Percentiles rank a stretch among this genome's conserved stretches.
These are phyloP conservation scores for Moniliophthora roreri DNA, from an alignment of 1,284 basidiomycete species.

Conservation along the genomic window DNA sequence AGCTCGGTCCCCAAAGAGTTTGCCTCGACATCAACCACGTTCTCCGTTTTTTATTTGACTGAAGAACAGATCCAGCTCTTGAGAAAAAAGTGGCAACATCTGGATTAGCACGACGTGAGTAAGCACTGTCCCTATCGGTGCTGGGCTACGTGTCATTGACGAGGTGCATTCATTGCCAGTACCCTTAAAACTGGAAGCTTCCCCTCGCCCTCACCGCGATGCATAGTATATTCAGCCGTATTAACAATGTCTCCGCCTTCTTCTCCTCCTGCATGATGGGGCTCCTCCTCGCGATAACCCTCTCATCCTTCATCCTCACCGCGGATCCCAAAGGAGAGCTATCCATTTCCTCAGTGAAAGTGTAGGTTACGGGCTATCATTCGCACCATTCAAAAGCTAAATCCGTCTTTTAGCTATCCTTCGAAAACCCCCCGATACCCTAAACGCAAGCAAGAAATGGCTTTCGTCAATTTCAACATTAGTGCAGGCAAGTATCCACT, in stretches of 20 bases:
- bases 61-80: no score
- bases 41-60: no score
- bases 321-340: conserved; percentile 59
- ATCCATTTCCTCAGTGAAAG: conserved; percentile 62
- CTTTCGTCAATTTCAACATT: conserved; percentile 77
- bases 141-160: no score
- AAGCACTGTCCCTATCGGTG: no score
- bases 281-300: conserved; percentile 71
- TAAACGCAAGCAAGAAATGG: conserved; percentile 64
- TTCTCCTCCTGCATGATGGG: conserved; percentile 79
- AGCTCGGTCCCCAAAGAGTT: no score
- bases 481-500: conserved; percentile 59
- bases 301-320: conserved; percentile 68
- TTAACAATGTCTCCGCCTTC: conserved; percentile 74
- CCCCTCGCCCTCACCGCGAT: conserved; percentile 32
- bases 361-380: conserved; percentile 41
- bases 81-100: no score
- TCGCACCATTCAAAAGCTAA: not conserved
- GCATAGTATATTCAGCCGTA: conserved; percentile 67
- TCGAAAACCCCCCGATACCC: conserved; percentile 56
- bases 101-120: no score
- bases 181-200: no score
- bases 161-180: no score
- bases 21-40: no score
- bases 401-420: conserved; percentile 39